A percentile compares a stretch with the other conserved stretches of the same genome.
Evolutionary conservation across 2,329 filamentous ascomycete genomes (phyloP).

Genomic region (Aspergillus sp.): DNA sequence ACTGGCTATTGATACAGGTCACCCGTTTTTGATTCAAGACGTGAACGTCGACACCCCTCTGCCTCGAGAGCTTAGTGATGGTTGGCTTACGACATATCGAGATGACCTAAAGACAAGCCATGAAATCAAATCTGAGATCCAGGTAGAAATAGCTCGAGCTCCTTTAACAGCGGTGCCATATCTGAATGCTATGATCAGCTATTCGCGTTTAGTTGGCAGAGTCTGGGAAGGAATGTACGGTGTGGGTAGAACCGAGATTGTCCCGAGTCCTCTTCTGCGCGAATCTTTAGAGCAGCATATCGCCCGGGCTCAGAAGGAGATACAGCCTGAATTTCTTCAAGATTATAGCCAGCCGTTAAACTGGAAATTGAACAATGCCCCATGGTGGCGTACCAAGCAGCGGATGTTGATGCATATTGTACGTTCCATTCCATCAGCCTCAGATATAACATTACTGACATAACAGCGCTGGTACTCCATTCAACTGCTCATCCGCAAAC

Average conservation of each 20-base stretch:
- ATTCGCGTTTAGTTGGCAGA: slow-evolving; percentile 15
- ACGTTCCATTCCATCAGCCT: background rate
- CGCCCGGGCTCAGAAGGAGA: slow-evolving; percentile 10
- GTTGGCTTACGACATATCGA: slow-evolving; percentile 6
- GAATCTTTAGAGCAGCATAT: slow-evolving; percentile 13
- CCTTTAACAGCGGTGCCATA: slow-evolving; percentile 9
- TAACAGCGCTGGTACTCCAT: slow-evolving; percentile 15
- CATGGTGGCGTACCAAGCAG: slow-evolving; percentile 16
- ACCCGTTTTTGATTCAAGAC: slow-evolving; percentile 21
- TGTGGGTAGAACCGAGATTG: slow-evolving; percentile 7
- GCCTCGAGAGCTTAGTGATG: slow-evolving; percentile 12
- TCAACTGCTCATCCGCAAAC: slow-evolving; percentile 14
- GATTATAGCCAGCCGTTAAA: slow-evolving; percentile 2
- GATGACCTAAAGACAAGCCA: background rate
- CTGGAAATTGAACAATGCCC: background rate
- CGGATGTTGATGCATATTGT: slow-evolving; percentile 17
- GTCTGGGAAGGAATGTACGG: slow-evolving; percentile 19
- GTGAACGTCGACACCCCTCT: slow-evolving; percentile 15
- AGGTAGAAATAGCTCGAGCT: background rate
- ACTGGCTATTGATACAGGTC: slow-evolving; percentile 19
- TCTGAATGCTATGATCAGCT: slow-evolving; percentile 14
- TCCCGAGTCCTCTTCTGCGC: slow-evolving; percentile 8
- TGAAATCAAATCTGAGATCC: background rate
- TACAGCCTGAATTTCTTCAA: slow-evolving; percentile 10
- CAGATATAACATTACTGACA: background rate